Base-by-base conservation (phyloP, 257 asterid species). In the Primulina eburnea region DNA sequence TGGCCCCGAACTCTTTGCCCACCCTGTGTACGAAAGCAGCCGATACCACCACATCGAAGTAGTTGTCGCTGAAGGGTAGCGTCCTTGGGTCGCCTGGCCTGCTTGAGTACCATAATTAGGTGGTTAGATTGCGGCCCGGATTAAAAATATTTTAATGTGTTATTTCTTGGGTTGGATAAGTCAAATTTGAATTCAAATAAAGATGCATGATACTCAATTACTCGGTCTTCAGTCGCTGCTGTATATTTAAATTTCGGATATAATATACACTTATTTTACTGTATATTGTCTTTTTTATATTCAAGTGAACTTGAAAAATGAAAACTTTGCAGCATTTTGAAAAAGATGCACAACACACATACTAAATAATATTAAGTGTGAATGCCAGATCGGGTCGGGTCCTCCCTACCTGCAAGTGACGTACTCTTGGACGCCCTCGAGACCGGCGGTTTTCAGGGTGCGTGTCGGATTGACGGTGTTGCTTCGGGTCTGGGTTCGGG, bases 11-110 rank as follows among this genome's bases (percentile, higher is more conserved):
- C 83, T 92, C 97, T 76, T 87, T 90, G 68, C 98, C 98, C 40
- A 92, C 97, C 60, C 80, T 87, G 87, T 90, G 98, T 52, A 92
- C 88, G 79, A 92, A 92, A 52, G 71, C 90, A 10, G 96, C 96
- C 52, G 98, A 92, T n/a, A 87, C 97, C 82, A 92, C 97, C 79
- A 90, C 98, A 78, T 92, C 97, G 77, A 92, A 92, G 83, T 79
- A 90, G 47, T 82, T 80, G 70, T 92, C 97, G 65, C 73, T 77
- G 78, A 92, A 92, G 6, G 98, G 98, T 8, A 92, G 84, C 21
- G 85, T 85, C 56, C 96, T 64, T 0, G 98, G 96, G 78, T 92
- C 97, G 3, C 98, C 98, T 0, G 90, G 79, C 79, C 98, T 78
- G 74, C n/a, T 52, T 10, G 14, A 16, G 6, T 14, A 11, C 53